Conservation (phyloP, 2,329 filamentous ascomycete genomes). For the Hyphodiscus sp. region DNA sequence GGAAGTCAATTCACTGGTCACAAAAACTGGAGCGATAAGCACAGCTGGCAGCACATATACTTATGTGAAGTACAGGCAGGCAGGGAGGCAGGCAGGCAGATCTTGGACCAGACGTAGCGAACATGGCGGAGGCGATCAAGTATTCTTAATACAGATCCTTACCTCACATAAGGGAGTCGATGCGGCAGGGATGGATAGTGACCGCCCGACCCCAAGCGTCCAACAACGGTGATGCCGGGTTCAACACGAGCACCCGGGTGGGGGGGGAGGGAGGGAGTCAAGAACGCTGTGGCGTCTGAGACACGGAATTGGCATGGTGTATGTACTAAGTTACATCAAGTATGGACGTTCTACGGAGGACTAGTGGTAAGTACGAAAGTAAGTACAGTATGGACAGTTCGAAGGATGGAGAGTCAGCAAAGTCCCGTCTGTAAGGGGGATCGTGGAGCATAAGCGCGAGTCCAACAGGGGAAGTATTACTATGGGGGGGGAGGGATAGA, state of each 20-base stretch:
- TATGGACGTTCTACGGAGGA: too few relatives aligned
- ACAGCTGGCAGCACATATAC: neutral
- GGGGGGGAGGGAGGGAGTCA: neutral
- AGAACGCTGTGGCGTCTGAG: slow-evolving; percentile 10
- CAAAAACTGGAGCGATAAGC: neutral
- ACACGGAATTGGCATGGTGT: neutral
- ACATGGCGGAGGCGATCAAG: neutral
- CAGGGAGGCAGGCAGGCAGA: too few relatives aligned
- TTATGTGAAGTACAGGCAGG: neutral
- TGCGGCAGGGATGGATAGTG: neutral
- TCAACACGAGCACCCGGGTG: neutral
- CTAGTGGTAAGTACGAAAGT: too few relatives aligned
- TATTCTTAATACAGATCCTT: neutral
- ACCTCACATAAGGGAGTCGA: neutral
- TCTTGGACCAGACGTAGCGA: too few relatives aligned
- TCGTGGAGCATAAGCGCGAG: too few relatives aligned
- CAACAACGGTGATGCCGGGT: neutral
- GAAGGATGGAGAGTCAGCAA: neutral
- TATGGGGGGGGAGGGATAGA: too few relatives aligned
- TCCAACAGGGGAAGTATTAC: too few relatives aligned
- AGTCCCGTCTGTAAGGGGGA: neutral
- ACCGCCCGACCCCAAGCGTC: neutral
- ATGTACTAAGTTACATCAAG: too few relatives aligned
- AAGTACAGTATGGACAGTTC: too few relatives aligned
- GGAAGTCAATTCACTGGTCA: neutral